Conservation (phyloP, 2,329 filamentous ascomycete genomes). For the Sarocladiaceae sp. region DNA sequence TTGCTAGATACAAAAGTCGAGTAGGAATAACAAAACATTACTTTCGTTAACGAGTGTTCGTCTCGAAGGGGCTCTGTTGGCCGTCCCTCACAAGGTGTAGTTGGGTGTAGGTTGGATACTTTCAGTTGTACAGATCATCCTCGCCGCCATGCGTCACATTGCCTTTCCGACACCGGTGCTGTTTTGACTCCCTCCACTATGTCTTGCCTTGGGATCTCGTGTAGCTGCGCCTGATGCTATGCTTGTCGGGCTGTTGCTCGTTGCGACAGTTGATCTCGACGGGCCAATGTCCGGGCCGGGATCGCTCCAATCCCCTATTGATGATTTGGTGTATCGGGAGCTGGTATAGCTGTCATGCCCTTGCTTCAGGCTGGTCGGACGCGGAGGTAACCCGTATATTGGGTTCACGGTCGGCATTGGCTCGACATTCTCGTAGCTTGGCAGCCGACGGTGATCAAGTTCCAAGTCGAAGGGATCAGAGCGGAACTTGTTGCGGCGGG, state of each 20-base stretch:
- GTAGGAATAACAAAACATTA: conserved; percentile 2
- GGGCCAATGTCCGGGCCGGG: conserved; percentile 49
- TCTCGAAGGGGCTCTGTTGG: not conserved
- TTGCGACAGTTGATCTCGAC: conserved; percentile 15
- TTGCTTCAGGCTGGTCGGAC: conserved; percentile 10
- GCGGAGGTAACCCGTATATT: conserved; percentile 10
- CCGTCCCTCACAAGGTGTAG: not conserved
- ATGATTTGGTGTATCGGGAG: conserved; percentile 41
- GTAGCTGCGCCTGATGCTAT: not conserved
- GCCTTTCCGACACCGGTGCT: conserved; percentile 2
- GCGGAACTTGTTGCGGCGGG: conserved; percentile 49
- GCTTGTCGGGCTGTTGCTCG: not conserved
- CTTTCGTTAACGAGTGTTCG: conserved; percentile 7
- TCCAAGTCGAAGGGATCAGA: conserved; percentile 63
- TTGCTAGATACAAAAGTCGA: not conserved
- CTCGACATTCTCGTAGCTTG: conserved; percentile 19
- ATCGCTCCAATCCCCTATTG: conserved; percentile 41
- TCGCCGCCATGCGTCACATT: no score
- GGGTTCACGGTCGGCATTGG: conserved; percentile 17
- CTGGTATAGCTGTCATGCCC: conserved; percentile 22
- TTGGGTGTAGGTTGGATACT: no score
- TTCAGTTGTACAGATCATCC: no score
- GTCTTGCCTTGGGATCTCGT: not conserved
- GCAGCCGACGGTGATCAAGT: conserved; percentile 16
- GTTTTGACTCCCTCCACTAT: not conserved